A percentile compares a stretch with the other conserved stretches of the same genome.
phyloP scores from a whole-genome alignment of 257 asterid genomes.

The Przewalskia tangutica region DNA sequence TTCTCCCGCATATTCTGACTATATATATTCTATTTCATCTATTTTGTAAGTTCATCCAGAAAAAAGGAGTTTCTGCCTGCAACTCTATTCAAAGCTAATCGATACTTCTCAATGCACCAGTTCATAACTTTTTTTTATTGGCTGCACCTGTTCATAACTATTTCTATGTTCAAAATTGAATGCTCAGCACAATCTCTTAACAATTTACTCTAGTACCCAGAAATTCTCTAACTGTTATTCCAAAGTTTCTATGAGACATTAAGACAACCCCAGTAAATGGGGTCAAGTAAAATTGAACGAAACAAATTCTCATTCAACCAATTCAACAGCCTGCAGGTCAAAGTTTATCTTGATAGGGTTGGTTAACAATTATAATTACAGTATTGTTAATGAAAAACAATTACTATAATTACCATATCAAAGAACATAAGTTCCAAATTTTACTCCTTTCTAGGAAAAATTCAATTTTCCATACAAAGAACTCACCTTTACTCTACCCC shows the following conservation, averaged over 20 bases:
- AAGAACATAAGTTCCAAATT: neutral
- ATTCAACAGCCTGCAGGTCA: slow-evolving; percentile 55
- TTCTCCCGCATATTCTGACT: neutral
- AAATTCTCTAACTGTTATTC: neutral
- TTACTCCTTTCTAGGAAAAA: neutral
- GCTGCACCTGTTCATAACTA: no score
- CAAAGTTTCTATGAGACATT: neutral
- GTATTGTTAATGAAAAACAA: neutral
- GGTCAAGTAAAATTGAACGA: neutral
- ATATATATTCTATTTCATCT: neutral
- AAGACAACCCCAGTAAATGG: neutral
- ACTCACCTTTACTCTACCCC: slow-evolving; percentile 90
- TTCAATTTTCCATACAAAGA: neutral
- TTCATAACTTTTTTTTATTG: no score
- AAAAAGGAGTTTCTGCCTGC: neutral
- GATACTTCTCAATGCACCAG: neutral
- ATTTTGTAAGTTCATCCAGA: neutral
- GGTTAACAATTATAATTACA: neutral
- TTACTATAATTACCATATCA: neutral
- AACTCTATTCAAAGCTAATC: neutral
- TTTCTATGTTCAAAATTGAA: neutral
- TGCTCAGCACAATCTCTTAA: neutral
- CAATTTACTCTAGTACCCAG: neutral
- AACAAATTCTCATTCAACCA: neutral
- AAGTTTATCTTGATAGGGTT: neutral